These are phyloP conservation scores for Globisporangium nodosum DNA, from an alignment of 352 stramenopile genomes.

Conservation along the genomic window DNA sequence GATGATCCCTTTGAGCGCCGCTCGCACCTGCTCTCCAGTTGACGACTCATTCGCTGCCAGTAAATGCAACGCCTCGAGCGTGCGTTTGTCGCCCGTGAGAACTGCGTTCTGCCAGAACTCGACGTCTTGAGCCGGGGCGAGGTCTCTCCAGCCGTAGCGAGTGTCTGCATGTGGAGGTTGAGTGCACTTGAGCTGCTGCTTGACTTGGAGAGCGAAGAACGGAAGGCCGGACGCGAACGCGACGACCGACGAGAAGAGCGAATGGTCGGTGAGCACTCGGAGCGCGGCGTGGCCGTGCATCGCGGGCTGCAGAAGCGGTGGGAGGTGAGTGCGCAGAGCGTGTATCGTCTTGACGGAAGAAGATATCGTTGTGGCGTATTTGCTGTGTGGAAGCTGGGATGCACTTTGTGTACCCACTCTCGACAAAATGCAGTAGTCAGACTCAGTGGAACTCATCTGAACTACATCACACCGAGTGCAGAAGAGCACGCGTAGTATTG, in stretches of 20 bases:
- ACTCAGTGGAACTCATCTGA: too few relatives aligned
- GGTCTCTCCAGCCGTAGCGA: background rate
- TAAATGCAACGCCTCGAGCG: slow-evolving; percentile 1
- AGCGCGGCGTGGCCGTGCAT: background rate
- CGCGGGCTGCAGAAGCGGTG: too few relatives aligned
- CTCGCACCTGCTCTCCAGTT: background rate
- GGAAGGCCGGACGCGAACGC: background rate
- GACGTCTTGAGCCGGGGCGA: background rate
- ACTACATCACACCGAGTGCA: too few relatives aligned
- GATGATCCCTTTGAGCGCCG: background rate
- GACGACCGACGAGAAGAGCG: slow-evolving; percentile 1
- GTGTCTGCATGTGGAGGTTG: background rate
- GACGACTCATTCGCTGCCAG: background rate
- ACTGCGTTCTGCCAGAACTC: slow-evolving; percentile 2
- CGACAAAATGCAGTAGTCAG: too few relatives aligned
- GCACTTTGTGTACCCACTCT: too few relatives aligned
- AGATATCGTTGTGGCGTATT: too few relatives aligned
- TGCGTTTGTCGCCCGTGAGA: background rate
- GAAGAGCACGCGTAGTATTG: too few relatives aligned
- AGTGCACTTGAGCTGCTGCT: background rate
- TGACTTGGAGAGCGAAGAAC: background rate
- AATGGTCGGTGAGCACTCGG: background rate
- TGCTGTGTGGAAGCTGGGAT: too few relatives aligned
- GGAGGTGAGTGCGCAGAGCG: too few relatives aligned
- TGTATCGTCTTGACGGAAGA: too few relatives aligned